phyloP scores from a whole-genome alignment of 768 basidiomycete species.

The Tulasnella sp. region DNA sequence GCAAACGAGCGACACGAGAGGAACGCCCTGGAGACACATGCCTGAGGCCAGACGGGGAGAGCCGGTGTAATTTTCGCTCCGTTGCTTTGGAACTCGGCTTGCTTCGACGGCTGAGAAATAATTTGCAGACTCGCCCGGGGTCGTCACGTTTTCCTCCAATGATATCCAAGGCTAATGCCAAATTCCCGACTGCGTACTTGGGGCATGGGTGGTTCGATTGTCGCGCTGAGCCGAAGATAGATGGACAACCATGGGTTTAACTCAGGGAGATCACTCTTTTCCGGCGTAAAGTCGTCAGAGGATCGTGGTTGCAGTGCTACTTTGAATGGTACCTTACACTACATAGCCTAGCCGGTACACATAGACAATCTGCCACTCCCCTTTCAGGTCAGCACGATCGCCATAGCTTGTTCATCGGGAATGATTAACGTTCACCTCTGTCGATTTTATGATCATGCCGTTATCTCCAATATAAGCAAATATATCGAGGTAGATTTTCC shows the following conservation, averaged over 20 bases:
- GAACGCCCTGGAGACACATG: not conserved
- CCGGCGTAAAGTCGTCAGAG: too few species aligned
- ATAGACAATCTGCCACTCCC: too few species aligned
- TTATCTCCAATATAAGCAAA: slow-evolving; percentile 36
- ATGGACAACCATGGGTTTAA: too few species aligned
- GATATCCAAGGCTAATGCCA: not conserved
- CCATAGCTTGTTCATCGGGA: not conserved
- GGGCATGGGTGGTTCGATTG: too few species aligned
- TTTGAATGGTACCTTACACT: too few species aligned
- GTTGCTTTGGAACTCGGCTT: not conserved
- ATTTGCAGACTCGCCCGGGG: not conserved
- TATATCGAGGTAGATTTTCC: slow-evolving; percentile 91
- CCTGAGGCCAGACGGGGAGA: not conserved
- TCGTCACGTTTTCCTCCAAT: not conserved
- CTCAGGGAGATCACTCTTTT: too few species aligned
- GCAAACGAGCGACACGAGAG: not conserved
- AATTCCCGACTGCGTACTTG: not conserved
- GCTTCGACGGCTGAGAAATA: not conserved
- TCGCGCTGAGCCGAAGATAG: too few species aligned
- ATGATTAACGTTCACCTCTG: not conserved
- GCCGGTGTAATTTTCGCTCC: not conserved
- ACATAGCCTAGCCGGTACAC: too few species aligned
- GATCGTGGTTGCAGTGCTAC: too few species aligned
- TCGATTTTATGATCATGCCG: slow-evolving; percentile 43
- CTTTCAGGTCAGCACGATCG: too few species aligned